These are phyloP conservation scores for Lunasporangiospora selenospora DNA, from an alignment of 192 early-diverging fungal genomes.

Conservation along the genomic window DNA sequence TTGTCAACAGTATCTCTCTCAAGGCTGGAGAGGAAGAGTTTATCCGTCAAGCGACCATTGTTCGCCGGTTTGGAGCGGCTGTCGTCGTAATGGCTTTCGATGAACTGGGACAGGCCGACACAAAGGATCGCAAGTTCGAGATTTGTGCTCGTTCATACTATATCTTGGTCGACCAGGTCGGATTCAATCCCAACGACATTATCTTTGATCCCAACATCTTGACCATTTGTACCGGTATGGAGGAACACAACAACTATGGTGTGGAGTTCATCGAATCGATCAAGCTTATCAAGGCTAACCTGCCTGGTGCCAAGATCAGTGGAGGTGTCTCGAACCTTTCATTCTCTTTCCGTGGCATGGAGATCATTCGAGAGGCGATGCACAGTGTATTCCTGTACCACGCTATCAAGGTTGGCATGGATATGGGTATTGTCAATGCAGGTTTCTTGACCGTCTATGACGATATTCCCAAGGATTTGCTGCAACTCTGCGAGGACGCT, in stretches of 20 bases:
- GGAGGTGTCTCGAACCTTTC: slow-evolving; percentile 98
- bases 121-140: slow-evolving; percentile 82
- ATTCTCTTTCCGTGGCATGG: slow-evolving; percentile 97
- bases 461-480: slow-evolving; percentile 93
- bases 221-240: slow-evolving; percentile 96
- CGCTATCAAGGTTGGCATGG: slow-evolving; percentile 75
- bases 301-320: slow-evolving; percentile 92
- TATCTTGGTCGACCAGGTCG: slow-evolving; percentile 84
- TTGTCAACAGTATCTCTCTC: slow-evolving; percentile 96
- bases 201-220: slow-evolving; percentile 93
- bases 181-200: slow-evolving; percentile 87
- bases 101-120: slow-evolving; percentile 92
- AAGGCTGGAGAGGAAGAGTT: slow-evolving; percentile 96
- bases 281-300: slow-evolving; percentile 74
- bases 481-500: slow-evolving; percentile 92
- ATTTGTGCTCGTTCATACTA: slow-evolving; percentile 93
- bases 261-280: slow-evolving; percentile 92
- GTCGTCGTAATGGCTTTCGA: slow-evolving; percentile 99
- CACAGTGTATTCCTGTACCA: slow-evolving; percentile 89
- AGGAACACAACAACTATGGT: slow-evolving; percentile 96
- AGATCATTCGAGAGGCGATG: slow-evolving; percentile 92
- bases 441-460: slow-evolving; percentile 96
- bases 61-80: slow-evolving; percentile 92
- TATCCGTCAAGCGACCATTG: slow-evolving; percentile 86
- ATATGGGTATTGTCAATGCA: slow-evolving; percentile 99